Conservation (phyloP, 257 asterid species). For the Avicennia marina region DNA sequence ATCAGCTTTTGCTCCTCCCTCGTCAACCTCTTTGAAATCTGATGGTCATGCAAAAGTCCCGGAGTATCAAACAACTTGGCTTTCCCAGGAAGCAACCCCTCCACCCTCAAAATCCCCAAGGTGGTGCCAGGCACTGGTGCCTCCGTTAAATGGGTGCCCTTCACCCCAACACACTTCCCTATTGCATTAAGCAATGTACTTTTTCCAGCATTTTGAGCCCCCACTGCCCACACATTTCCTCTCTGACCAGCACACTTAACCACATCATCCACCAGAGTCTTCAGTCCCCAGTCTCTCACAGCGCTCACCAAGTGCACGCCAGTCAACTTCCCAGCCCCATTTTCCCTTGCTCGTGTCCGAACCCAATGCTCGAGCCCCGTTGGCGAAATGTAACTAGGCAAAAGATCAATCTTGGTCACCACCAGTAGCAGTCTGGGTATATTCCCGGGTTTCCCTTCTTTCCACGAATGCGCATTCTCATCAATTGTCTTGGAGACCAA, state of each 20-base stretch:
- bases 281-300: conserved; percentile 79
- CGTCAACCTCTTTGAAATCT: conserved; percentile 71
- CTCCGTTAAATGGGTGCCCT: conserved; percentile 69
- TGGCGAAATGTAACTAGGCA: conserved; percentile 79
- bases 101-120: conserved; percentile 78
- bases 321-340: conserved; percentile 61
- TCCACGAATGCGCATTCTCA: conserved; percentile 68
- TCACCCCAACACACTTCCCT: conserved; percentile 57
- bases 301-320: conserved; percentile 88
- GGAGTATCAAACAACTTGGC: conserved; percentile 90
- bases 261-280: conserved; percentile 75
- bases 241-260: conserved; percentile 62
- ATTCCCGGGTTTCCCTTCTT: conserved; percentile 84
- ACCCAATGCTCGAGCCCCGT: conserved; percentile 87
- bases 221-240: conserved; percentile 92
- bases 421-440: conserved; percentile 69
- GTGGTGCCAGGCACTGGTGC: conserved; percentile 92
- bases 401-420: conserved; percentile 79
- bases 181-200: conserved; percentile 75
- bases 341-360: conserved; percentile 73
- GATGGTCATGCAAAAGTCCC: conserved; percentile 87
- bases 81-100: conserved; percentile 86
- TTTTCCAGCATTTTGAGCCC: conserved; percentile 93
- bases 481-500: conserved; percentile 56
- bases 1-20: conserved; percentile 63